Evolutionary conservation across 345 rosid species (phyloP).

Genomic region (Durio zibethinus): DNA sequence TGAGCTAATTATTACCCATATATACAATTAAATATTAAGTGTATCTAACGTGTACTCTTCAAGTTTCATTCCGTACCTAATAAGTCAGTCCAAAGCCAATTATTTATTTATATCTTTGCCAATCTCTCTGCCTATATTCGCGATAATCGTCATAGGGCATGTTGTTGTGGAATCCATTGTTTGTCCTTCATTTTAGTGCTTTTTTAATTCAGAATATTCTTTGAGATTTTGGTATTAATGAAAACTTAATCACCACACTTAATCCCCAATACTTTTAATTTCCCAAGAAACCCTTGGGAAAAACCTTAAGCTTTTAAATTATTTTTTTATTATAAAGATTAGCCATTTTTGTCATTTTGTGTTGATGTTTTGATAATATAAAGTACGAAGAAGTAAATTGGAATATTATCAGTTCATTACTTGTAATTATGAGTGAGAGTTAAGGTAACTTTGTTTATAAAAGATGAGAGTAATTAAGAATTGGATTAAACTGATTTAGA

Average conservation of each 20-base stretch:
- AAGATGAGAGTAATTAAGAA: neutral
- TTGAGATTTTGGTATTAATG: neutral
- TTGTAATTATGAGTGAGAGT: neutral
- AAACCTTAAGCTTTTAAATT: neutral
- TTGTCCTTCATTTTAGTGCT: neutral
- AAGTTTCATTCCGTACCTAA: slow-evolving; percentile 14
- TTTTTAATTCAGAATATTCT: neutral
- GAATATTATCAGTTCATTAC: too few species aligned
- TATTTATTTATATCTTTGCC: neutral
- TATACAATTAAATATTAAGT: neutral
- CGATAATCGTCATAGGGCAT: slow-evolving; percentile 4
- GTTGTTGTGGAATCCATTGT: neutral
- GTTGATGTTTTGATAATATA: neutral
- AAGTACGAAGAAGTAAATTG: neutral
- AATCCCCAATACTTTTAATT: neutral
- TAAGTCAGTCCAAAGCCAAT: neutral
- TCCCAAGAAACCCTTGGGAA: neutral
- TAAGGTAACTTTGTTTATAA: neutral
- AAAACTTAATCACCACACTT: neutral
- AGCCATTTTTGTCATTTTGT: neutral
- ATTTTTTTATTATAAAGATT: neutral
- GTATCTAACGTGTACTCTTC: neutral
- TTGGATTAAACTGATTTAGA: neutral
- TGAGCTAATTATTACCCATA: neutral
- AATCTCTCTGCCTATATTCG: slow-evolving; percentile 6